These are phyloP conservation scores for Alternaria solani DNA, from an alignment of 2,329 filamentous ascomycete species.

Conservation along the genomic window DNA sequence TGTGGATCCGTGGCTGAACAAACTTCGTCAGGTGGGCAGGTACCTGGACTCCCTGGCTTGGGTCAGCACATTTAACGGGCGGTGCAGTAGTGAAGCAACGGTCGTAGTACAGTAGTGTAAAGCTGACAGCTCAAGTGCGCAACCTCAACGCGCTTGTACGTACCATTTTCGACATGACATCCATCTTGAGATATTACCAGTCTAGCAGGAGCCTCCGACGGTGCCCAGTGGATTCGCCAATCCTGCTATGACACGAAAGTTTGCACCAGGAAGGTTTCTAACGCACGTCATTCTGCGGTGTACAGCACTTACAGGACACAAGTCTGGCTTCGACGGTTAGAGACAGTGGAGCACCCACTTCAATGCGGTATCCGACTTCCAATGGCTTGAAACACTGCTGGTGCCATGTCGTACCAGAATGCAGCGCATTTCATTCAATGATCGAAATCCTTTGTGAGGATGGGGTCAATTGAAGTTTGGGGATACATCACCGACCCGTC, in stretches of 20 bases:
- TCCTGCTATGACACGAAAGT: conserved; percentile 10
- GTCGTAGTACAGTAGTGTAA: conserved; percentile 4
- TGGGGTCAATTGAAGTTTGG: conserved; percentile 2
- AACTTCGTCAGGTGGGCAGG: conserved; percentile 5
- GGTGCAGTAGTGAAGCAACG: conserved; percentile 13
- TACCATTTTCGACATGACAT: neutral
- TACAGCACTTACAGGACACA: conserved; percentile 6
- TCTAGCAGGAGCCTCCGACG: conserved; percentile 4
- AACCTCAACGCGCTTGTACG: neutral
- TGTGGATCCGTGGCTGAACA: conserved; percentile 1
- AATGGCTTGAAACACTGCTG: conserved; percentile 17
- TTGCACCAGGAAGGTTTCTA: conserved; percentile 8
- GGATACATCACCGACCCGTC: conserved; percentile 14
- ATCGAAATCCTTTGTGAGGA: conserved; percentile 6
- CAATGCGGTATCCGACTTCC: conserved; percentile 6
- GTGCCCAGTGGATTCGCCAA: conserved; percentile 8
- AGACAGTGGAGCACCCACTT: conserved; percentile 2
- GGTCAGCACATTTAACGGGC: conserved; percentile 6
- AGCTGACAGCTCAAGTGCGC: conserved; percentile 8
- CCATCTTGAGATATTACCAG: neutral
- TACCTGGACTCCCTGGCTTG: conserved; percentile 6
- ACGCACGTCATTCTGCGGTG: conserved; percentile 14
- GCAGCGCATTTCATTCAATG: conserved; percentile 4
- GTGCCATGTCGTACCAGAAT: conserved; percentile 11
- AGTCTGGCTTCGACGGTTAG: neutral